Conservation (phyloP, 768 basidiomycete genomes). For the Nidularia pulvinata region DNA sequence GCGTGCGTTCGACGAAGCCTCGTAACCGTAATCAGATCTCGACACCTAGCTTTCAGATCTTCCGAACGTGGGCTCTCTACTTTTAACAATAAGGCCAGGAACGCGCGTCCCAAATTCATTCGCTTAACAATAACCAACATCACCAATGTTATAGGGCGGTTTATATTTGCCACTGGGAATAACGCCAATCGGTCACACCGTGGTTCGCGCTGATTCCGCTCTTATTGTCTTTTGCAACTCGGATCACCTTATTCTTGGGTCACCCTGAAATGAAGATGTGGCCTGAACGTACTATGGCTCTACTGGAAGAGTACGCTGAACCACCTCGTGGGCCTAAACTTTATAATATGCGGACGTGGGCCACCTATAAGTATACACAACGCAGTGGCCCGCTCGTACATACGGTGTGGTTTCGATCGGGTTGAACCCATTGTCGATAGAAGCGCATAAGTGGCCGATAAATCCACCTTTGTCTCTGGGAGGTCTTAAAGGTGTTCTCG, state of each 20-base stretch:
- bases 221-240: slow-evolving; percentile 26
- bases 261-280: slow-evolving; percentile 29
- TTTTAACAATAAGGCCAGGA: slow-evolving; percentile 41
- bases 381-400: slow-evolving; percentile 18
- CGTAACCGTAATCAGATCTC: too few relatives aligned
- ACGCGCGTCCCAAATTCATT: slow-evolving; percentile 15
- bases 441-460: slow-evolving; percentile 14
- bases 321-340: slow-evolving; percentile 35
- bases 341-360: slow-evolving; percentile 18
- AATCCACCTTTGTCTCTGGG: slow-evolving; percentile 22
- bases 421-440: slow-evolving; percentile 26
- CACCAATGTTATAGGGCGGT: slow-evolving; percentile 15
- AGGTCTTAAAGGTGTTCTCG: too few relatives aligned
- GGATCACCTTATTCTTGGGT: slow-evolving; percentile 14
- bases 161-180: slow-evolving; percentile 12
- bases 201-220: slow-evolving; percentile 19
- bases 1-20: too few relatives aligned
- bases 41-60: background rate
- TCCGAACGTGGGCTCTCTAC: background rate
- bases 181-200: slow-evolving; percentile 22
- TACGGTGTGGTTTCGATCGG: slow-evolving; percentile 11
- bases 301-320: slow-evolving; percentile 19
- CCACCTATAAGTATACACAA: slow-evolving; percentile 15
- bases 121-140: slow-evolving; percentile 23
- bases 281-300: slow-evolving; percentile 21